Percentiles rank a stretch among this genome's conserved stretches.
phyloP scores from a whole-genome alignment of 495 filamentous ascomycete genomes.

The Thozetella sp. region DNA sequence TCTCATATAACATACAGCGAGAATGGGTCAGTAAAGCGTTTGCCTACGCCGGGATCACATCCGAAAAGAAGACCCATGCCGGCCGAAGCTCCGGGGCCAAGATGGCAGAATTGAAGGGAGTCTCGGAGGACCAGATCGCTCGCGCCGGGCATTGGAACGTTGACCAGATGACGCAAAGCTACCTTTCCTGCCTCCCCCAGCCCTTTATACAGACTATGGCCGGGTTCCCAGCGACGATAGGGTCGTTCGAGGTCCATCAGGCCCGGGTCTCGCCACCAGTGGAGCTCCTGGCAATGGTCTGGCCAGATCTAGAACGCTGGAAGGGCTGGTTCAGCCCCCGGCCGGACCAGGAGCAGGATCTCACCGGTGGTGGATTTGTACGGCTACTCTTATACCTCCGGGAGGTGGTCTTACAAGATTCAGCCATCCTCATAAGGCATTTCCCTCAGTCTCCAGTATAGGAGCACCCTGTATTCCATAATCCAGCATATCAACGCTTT shows the following conservation, averaged over 20 bases:
- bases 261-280: background rate
- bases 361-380: constrained; percentile 1
- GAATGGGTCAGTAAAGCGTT: constrained; percentile 1
- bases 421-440: background rate
- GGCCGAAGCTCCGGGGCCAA: constrained; percentile 3
- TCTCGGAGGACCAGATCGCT: constrained; percentile 1
- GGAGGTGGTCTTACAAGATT: constrained; percentile 5
- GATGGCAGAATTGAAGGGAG: constrained; percentile 3
- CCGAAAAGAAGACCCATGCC: constrained; percentile 3
- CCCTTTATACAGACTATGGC: constrained; percentile 4
- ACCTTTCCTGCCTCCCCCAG: constrained; percentile 1
- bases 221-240: background rate
- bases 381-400: constrained; percentile 6
- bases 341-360: background rate
- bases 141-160: background rate
- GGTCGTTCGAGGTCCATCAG: constrained; percentile 1
- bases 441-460: background rate
- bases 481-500: background rate
- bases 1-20: background rate
- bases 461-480: background rate
- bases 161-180: constrained; percentile 6
- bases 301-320: constrained; percentile 2
- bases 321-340: background rate
- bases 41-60: constrained; percentile 1
- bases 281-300: background rate